phyloP scores from a whole-genome alignment of 495 filamentous ascomycete species.

The Aspergillus saccharolyticus region DNA sequence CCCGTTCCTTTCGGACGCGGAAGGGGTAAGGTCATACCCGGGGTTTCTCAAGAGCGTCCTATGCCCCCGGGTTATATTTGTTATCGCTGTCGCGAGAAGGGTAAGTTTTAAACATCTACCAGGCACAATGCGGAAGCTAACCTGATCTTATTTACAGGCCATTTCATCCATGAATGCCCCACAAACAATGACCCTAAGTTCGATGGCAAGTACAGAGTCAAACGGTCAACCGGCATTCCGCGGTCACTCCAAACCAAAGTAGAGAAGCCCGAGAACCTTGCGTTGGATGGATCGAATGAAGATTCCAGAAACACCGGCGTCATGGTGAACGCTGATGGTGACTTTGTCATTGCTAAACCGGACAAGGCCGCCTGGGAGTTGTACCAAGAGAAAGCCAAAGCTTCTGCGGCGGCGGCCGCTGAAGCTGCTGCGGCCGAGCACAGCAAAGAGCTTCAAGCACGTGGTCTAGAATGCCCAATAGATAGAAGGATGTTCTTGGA shows the following conservation, averaged over 20 bases:
- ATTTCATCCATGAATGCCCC: conserved; percentile 96
- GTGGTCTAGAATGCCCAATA: conserved; percentile 86
- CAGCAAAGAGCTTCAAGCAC: conserved; percentile 75
- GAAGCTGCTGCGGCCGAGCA: conserved; percentile 63
- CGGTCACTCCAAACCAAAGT: conserved; percentile 88
- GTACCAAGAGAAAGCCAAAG: conserved; percentile 87
- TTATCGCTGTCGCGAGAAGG: conserved; percentile 96
- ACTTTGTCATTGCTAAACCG: conserved; percentile 90
- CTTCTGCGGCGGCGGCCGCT: conserved; percentile 71
- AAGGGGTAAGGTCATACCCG: conserved; percentile 62
- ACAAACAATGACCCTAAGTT: conserved; percentile 97
- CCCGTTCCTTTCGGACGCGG: conserved; percentile 54
- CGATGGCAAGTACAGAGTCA: conserved; percentile 83
- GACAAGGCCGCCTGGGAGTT: conserved; percentile 95
- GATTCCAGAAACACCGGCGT: conserved; percentile 77
- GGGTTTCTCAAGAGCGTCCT: conserved; percentile 68
- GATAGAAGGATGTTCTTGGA: conserved; percentile 96
- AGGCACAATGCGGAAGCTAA: neutral
- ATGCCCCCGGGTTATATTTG: conserved; percentile 92
- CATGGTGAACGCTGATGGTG: conserved; percentile 96
- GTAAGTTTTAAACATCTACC: conserved; percentile 26
- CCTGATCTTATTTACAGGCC: conserved; percentile 43
- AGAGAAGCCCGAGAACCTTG: conserved; percentile 75
- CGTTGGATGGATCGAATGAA: conserved; percentile 67
- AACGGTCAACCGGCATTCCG: conserved; percentile 93